A percentile compares a stretch with the other conserved stretches of the same genome.
Evolutionary conservation across 2,329 filamentous ascomycete genomes (phyloP).

Genomic region (Didymella pomorum): DNA sequence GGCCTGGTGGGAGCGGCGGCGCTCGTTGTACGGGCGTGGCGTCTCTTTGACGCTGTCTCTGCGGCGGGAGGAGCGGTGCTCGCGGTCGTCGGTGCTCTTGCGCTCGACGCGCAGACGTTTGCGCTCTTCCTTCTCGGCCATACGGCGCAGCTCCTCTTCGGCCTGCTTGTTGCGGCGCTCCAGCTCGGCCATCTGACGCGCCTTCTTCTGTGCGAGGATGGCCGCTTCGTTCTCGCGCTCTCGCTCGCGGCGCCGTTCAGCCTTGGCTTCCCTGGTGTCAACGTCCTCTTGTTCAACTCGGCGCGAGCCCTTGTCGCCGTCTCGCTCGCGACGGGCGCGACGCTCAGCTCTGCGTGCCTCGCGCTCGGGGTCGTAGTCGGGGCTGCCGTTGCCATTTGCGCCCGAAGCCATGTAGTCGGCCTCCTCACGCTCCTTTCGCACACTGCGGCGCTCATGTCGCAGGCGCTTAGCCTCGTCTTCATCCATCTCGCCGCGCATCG

Average conservation of each 20-base stretch:
- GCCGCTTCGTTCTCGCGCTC: constrained; percentile 47
- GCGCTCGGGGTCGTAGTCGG: constrained; percentile 45
- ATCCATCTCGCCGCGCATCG: constrained; percentile 43
- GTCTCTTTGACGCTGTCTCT: constrained; percentile 45
- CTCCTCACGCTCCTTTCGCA: constrained; percentile 41
- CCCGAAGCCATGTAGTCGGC: constrained; percentile 38
- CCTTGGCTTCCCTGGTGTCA: constrained; percentile 48
- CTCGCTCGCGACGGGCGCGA: constrained; percentile 36
- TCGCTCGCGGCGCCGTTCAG: constrained; percentile 49
- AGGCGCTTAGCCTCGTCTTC: constrained; percentile 50
- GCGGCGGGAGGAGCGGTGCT: constrained; percentile 47
- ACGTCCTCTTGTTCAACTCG: constrained; percentile 47
- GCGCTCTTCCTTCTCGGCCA: constrained; percentile 51
- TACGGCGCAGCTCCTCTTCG: constrained; percentile 50
- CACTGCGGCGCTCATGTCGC: constrained; percentile 48
- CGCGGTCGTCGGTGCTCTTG: constrained; percentile 43
- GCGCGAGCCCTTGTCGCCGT: constrained; percentile 48
- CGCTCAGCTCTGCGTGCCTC: constrained; percentile 51
- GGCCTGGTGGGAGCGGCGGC: constrained; percentile 47
- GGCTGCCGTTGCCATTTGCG: constrained; percentile 39
- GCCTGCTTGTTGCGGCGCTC: constrained; percentile 50
- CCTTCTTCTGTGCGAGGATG: constrained; percentile 49
- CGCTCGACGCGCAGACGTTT: constrained; percentile 44
- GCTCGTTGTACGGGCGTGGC: constrained; percentile 44
- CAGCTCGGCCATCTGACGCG: constrained; percentile 48